Evolutionary conservation across 805 yeast species (phyloP), one percentile per base, ranked within the genome.

Genomic region (Sugiyamaella valdiviana): DNA sequence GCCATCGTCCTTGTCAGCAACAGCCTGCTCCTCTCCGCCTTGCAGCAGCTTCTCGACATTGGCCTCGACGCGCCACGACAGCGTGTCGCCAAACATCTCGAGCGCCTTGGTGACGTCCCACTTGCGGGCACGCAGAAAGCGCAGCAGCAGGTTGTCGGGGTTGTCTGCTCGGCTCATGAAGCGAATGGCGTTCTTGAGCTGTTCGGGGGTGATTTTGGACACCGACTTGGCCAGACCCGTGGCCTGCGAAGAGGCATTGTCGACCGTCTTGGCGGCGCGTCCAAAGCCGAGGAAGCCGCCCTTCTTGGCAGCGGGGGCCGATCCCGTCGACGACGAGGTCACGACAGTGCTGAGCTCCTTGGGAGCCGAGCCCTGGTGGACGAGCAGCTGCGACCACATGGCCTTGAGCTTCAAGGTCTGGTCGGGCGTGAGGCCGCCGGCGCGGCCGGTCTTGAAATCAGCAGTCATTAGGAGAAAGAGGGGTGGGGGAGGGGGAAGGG

Each of bases 81-180:
- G 63, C 5, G 95, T 82, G 52, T 76, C 72, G n/a, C 82, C 73
- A 44, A 87, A 60, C 95, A 89, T 88, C 17, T 71, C 70, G 49
- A 85, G 63, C 0, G 88, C 74, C 59, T 80, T 78, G 56, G 79
- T 82, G 19, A 81, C 73, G 55, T 84, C 79, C 82, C 88, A 88
- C 67, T 88, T 88, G 67, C 96, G 80, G 36, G 96, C 96, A 57
- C 95, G 75, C 21, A 86, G 67, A 59, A 83, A 90, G 59, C 95
- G 76, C 60, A 90, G 72, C 24, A 87, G 44, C 56, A 82, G 66
- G 58, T 85, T 83, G 65, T 93, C 99, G 2, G 95, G 85, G 42
- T 82, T 74, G 63, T 91, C 98, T 38, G 80, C 76, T 67, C 91
- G 80, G 44, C 80, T 60, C 73, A 81, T 72, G 39, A 69, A 62